Evolutionary conservation across 352 stramenopile species (phyloP), one percentile per base, ranked within the genome.

Genomic region (Elongisporangium anandrum): DNA sequence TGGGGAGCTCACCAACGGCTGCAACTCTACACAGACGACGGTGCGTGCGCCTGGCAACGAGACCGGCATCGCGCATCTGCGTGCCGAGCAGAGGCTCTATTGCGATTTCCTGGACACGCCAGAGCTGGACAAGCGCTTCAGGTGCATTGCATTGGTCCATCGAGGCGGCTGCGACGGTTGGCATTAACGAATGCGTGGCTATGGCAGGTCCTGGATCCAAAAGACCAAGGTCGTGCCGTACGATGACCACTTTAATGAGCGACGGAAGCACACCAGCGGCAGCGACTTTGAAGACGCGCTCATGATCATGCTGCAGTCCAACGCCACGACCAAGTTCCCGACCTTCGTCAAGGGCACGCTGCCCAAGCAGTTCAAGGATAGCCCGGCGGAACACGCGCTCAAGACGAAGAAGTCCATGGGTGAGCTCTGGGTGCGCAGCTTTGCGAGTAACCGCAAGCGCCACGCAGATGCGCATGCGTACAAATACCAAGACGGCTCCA

Each of bases 51-150:
- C 81, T 21, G 81, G 81, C 4, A 89, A 67, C 1, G 23, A 20
- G 12, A 64, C 61, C 38, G 81, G 81, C 0, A 66, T 69, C 8
- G 50, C 52, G 2, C 77, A 87, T 41, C 61, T 91, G 38, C 41
- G 38, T 13, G 34, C 22, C 1, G 79, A 89, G 41, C 59, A 71
- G 34, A 64, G 66, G 21, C 38, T 91, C 9, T 75, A 69, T 54
- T 73, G 88, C 10, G 81, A 91, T 39, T 89, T 88, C 38, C 54
- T 88, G 12, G 81, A 91, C 61, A 69, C 60, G 48, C 63, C 57
- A n/a, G 64, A 54, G 20, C 87, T 79, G 66, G 59, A 26, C 19
- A 72, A 64, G 49, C 70, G 69, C 23, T 79, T 65, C 54, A 69
- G 73, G 79, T 81, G 52, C 50, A 64, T 41, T 51, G 56, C 48